Percentiles rank a stretch among this genome's conserved stretches.
Conservation (phyloP, 805 yeast species). For the Zygosaccharomyces rouxii region DNA sequence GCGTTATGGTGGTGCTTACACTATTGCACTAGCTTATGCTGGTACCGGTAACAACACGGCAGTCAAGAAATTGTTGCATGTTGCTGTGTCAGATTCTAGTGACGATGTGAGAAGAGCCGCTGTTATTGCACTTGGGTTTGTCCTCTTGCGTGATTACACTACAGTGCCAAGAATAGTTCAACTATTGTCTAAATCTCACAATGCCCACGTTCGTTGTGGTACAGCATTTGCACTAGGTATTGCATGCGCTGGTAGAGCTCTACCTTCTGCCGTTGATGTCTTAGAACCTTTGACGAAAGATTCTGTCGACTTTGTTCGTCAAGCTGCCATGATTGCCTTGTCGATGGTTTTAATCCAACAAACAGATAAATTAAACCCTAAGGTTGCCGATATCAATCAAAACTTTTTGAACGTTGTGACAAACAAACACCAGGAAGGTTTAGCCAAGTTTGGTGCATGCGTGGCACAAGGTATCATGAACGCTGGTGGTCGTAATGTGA, state of each 20-base stretch:
- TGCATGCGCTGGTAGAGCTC: slow-evolving; percentile 92
- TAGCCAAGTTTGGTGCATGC: slow-evolving; percentile 97
- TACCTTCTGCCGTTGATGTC: slow-evolving; percentile 83
- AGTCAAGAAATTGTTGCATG: slow-evolving; percentile 77
- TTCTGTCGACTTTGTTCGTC: slow-evolving; percentile 95
- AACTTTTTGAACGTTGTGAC: slow-evolving; percentile 69
- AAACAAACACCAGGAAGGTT: slow-evolving; percentile 90
- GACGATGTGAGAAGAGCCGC: slow-evolving; percentile 97
- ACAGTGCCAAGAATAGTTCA: slow-evolving; percentile 95
- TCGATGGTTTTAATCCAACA: slow-evolving; percentile 88
- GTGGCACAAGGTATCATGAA: slow-evolving; percentile 95
- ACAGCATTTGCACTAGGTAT: slow-evolving; percentile 96
- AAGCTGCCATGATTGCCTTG: slow-evolving; percentile 90
- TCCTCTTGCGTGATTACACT: slow-evolving; percentile 81
- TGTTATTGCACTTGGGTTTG: slow-evolving; percentile 86
- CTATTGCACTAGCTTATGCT: slow-evolving; percentile 92
- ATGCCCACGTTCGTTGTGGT: slow-evolving; percentile 97
- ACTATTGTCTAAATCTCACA: slow-evolving; percentile 86
- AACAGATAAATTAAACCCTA: slow-evolving; percentile 76
- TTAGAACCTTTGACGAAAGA: slow-evolving; percentile 90
- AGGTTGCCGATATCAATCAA: slow-evolving; percentile 72
- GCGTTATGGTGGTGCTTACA: slow-evolving; percentile 94
- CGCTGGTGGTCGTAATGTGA: slow-evolving; percentile 98
- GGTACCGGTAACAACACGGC: slow-evolving; percentile 93
- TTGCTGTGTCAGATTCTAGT: slow-evolving; percentile 93